phyloP scores from a whole-genome alignment of 2,329 filamentous ascomycete genomes.

The Byssochlamys sp. region DNA sequence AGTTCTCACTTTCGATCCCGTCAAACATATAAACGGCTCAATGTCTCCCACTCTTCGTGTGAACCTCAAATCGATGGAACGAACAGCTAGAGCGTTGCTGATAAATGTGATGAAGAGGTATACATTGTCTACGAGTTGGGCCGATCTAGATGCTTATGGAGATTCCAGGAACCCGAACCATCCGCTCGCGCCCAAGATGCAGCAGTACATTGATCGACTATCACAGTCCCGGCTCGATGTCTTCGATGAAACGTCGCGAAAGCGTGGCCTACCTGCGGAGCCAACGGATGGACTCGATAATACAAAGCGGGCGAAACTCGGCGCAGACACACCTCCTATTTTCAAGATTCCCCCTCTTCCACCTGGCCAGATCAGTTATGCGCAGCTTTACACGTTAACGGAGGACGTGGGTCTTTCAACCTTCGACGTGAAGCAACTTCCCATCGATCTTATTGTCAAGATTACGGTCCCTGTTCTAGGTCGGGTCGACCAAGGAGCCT shows the following conservation, averaged over 20 bases:
- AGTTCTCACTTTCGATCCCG: constrained; percentile 81
- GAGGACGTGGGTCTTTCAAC: constrained; percentile 61
- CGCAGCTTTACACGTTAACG: constrained; percentile 79
- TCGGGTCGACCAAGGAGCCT: constrained; percentile 56
- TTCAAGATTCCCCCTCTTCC: constrained; percentile 59
- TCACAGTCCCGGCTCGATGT: constrained; percentile 68
- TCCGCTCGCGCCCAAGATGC: constrained; percentile 65
- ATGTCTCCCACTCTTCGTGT: constrained; percentile 72
- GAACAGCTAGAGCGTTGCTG: constrained; percentile 75
- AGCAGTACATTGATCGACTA: constrained; percentile 75
- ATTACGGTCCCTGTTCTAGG: constrained; percentile 73
- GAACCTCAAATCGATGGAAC: constrained; percentile 85
- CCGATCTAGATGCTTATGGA: constrained; percentile 12
- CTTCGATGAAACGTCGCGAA: constrained; percentile 66
- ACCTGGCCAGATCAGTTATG: constrained; percentile 65
- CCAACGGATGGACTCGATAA: constrained; percentile 62
- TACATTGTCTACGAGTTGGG: constrained; percentile 10
- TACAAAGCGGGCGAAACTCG: constrained; percentile 71
- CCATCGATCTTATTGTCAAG: constrained; percentile 63
- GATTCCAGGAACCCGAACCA: constrained; percentile 64
- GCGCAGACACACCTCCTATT: constrained; percentile 40
- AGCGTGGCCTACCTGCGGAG: constrained; percentile 63
- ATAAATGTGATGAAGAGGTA: constrained; percentile 74
- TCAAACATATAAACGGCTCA: constrained; percentile 66
- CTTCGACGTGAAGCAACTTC: constrained; percentile 76